phyloP scores from a whole-genome alignment of 2,329 filamentous ascomycete species.

The Aspergillaceae sp. region DNA sequence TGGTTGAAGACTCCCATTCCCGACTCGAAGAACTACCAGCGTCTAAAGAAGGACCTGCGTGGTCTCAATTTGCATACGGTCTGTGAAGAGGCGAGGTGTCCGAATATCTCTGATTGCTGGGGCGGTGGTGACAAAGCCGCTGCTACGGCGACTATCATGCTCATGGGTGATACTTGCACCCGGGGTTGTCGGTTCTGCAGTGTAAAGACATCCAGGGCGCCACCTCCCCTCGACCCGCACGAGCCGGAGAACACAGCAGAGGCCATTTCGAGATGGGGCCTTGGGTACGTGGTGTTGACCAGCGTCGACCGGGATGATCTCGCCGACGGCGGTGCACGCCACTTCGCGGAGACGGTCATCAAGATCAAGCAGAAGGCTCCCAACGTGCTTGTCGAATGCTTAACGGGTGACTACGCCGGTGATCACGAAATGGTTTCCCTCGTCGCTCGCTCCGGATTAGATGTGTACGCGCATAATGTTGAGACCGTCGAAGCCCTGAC shows the following conservation, averaged over 20 bases:
- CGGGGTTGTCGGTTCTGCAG: constrained; percentile 94
- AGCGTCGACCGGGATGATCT: constrained; percentile 91
- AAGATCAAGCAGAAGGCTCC: constrained; percentile 75
- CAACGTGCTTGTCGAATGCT: constrained; percentile 37
- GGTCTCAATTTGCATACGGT: constrained; percentile 89
- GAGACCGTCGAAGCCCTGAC: constrained; percentile 91
- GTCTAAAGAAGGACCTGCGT: constrained; percentile 86
- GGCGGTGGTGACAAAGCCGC: constrained; percentile 79
- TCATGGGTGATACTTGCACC: constrained; percentile 98
- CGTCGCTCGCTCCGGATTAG: constrained; percentile 78
- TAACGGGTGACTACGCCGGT: constrained; percentile 73
- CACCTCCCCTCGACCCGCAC: constrained; percentile 80
- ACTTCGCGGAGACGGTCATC: constrained; percentile 89
- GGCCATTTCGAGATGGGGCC: constrained; percentile 80
- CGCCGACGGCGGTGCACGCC: constrained; percentile 73
- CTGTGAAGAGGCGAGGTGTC: constrained; percentile 93
- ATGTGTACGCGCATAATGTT: constrained; percentile 95
- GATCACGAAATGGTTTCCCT: constrained; percentile 77
- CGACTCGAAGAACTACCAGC: constrained; percentile 76
- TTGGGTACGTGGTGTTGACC: constrained; percentile 93
- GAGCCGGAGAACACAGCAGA: constrained; percentile 96
- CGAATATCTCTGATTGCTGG: constrained; percentile 98
- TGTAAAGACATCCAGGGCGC: constrained; percentile 75
- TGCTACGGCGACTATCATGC: constrained; percentile 96
- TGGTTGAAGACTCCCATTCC: constrained; percentile 98